Evolutionary conservation across 495 filamentous ascomycete species (phyloP).

Genomic region (Hamigera avellanea): DNA sequence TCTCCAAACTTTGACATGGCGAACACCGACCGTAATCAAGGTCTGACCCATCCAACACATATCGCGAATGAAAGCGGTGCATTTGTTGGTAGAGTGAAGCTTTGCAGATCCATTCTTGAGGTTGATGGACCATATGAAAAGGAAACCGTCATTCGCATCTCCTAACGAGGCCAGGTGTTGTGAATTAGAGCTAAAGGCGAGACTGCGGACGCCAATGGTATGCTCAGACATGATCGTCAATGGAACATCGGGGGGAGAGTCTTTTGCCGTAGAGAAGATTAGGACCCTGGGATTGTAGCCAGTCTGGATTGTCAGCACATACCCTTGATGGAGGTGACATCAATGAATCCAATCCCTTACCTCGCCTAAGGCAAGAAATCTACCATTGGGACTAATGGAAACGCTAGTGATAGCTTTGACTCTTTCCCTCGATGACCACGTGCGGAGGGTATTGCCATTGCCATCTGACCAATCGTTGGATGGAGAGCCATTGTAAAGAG

Average conservation of each 20-base stretch:
- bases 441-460: conserved; percentile 44
- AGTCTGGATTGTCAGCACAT: conserved; percentile 39
- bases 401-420: conserved; percentile 96
- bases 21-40: conserved; percentile 65
- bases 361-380: conserved; percentile 85
- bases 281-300: conserved; percentile 88
- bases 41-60: conserved; percentile 80
- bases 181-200: conserved; percentile 83
- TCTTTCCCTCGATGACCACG: conserved; percentile 75
- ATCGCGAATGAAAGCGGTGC: conserved; percentile 67
- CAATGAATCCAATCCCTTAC: too few species aligned
- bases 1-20: conserved; percentile 91
- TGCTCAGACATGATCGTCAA: conserved; percentile 83
- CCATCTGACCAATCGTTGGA: conserved; percentile 44
- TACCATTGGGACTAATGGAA: conserved; percentile 80
- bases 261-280: conserved; percentile 69
- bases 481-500: conserved; percentile 22
- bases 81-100: conserved; percentile 88
- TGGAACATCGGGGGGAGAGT: conserved; percentile 66
- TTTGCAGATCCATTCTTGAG: conserved; percentile 70
- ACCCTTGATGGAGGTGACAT: too few species aligned
- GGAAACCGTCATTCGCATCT: conserved; percentile 80
- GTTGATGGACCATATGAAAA: conserved; percentile 85
- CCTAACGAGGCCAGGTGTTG: conserved; percentile 83
- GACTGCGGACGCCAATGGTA: conserved; percentile 73